phyloP scores from a whole-genome alignment of 768 basidiomycete genomes.

The Mycena leptocephala region DNA sequence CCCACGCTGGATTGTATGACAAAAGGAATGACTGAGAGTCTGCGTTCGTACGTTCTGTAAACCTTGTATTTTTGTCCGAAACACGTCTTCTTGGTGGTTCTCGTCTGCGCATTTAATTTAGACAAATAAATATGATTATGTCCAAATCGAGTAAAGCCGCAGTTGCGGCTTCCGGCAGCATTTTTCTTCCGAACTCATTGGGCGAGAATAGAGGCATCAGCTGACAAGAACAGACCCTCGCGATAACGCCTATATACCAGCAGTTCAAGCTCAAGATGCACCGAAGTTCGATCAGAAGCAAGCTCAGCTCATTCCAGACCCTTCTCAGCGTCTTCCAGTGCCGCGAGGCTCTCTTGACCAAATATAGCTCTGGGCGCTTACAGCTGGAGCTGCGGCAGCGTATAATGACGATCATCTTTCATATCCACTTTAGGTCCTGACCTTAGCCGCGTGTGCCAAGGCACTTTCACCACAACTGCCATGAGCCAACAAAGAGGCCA shows the following conservation, averaged over 20 bases:
- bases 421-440: neutral
- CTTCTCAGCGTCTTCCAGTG: neutral
- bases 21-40: slow-evolving; percentile 17
- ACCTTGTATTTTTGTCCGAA: slow-evolving; percentile 38
- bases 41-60: neutral
- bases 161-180: too few relatives aligned
- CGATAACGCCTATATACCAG: neutral
- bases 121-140: too few relatives aligned
- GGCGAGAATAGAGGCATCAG: slow-evolving; percentile 12
- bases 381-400: too few relatives aligned
- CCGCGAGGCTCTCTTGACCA: neutral
- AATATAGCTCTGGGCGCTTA: neutral
- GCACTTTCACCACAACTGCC: slow-evolving; percentile 10
- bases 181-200: too few relatives aligned
- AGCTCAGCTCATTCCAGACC: neutral
- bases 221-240: slow-evolving; percentile 1
- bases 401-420: neutral
- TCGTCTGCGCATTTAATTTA: too few relatives aligned
- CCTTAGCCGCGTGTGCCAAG: neutral
- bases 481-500: slow-evolving; percentile 33
- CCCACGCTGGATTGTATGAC: slow-evolving; percentile 28
- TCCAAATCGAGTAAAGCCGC: too few relatives aligned
- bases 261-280: neutral
- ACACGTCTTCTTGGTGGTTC: too few relatives aligned
- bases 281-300: neutral